phyloP scores from a whole-genome alignment of 345 rosid species.

The Linum trigynum region DNA sequence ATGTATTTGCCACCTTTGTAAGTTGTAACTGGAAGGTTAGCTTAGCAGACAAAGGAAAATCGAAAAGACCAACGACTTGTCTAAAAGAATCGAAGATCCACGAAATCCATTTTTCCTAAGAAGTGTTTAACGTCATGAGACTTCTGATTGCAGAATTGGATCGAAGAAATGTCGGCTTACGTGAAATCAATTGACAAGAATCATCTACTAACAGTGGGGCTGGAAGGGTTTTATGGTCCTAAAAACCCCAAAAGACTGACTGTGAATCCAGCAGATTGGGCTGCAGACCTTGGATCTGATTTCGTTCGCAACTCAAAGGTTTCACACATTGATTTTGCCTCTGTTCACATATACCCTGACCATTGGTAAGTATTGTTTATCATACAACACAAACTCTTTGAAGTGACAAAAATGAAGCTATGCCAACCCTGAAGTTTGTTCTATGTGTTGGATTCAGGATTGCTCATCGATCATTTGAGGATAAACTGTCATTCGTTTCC shows the following conservation, averaged over 20 bases:
- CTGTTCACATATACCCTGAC: constrained; percentile 92
- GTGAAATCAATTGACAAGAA: constrained; percentile 78
- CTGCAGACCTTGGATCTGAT: constrained; percentile 77
- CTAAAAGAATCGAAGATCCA: not conserved
- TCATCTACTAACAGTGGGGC: constrained; percentile 80
- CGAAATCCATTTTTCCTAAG: not conserved
- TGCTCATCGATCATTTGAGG: constrained; percentile 52
- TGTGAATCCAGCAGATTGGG: constrained; percentile 78
- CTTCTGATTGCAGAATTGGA: constrained; percentile 60
- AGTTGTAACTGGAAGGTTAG: no score
- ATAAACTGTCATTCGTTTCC: constrained; percentile 44
- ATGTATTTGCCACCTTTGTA: no score
- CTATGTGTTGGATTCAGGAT: constrained; percentile 39
- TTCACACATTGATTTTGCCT: constrained; percentile 58
- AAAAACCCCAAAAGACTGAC: constrained; percentile 61
- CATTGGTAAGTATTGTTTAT: constrained; percentile 53
- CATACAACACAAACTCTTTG: not conserved
- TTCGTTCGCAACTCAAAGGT: constrained; percentile 64
- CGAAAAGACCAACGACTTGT: no score
- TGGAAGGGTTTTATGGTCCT: constrained; percentile 95
- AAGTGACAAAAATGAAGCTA: not conserved
- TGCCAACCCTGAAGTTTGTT: no score
- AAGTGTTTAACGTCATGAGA: not conserved
- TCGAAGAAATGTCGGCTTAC: constrained; percentile 73
- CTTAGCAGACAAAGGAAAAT: not conserved